Conservation (phyloP, 176 grass and related monocot species). For the Bothriochloa decipiens region DNA sequence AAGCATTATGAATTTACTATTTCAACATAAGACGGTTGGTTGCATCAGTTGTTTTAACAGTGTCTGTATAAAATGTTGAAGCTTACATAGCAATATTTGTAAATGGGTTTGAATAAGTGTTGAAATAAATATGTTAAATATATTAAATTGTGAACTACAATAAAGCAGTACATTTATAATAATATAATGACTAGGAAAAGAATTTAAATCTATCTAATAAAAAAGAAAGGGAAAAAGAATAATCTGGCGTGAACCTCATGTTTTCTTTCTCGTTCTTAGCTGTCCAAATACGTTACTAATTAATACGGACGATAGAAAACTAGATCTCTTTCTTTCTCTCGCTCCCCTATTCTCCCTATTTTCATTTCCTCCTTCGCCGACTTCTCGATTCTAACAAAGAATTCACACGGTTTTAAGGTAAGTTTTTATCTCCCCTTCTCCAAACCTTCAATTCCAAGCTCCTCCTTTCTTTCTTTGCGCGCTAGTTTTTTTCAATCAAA, state of each 20-base stretch:
- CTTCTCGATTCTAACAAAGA: not conserved
- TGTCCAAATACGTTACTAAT: not conserved
- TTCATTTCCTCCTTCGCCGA: no score
- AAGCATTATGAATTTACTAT: not conserved
- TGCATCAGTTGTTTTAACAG: not conserved
- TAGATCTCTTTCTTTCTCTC: no score
- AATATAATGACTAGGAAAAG: not conserved
- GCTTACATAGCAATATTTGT: no score
- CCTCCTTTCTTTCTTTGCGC: not conserved
- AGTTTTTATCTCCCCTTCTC: not conserved
- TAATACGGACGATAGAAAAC: not conserved
- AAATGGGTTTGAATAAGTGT: no score
- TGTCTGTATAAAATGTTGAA: no score
- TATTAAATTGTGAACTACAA: not conserved
- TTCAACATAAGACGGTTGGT: not conserved
- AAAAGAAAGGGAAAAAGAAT: not conserved
- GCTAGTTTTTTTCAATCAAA: no score
- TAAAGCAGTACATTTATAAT: not conserved
- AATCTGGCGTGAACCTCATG: not conserved
- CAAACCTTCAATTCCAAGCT: not conserved
- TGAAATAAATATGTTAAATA: no score
- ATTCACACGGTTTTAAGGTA: not conserved
- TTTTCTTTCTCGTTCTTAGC: not conserved
- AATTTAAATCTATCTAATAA: not conserved
- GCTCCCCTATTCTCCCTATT: not conserved